phyloP scores from a whole-genome alignment of 164 flowering plant species.

The Vitis amurensis region DNA sequence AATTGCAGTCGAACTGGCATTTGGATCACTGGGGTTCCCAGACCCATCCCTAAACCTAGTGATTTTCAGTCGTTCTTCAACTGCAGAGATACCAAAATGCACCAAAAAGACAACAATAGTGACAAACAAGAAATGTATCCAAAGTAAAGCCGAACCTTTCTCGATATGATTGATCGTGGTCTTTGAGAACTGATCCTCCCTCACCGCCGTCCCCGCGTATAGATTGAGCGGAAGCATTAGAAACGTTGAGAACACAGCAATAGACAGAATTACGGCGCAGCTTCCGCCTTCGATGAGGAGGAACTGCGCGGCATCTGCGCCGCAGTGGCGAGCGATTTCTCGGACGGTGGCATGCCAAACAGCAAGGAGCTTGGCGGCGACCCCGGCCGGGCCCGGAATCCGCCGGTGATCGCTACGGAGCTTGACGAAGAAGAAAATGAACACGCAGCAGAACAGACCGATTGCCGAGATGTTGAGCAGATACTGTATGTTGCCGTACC shows the following conservation, averaged over 20 bases:
- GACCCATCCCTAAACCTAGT: conserved; percentile 89
- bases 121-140: conserved; percentile 85
- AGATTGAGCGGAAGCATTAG: conserved; percentile 77
- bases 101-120: conserved; percentile 63
- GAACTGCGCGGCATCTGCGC: conserved; percentile 96
- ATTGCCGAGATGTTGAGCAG: conserved; percentile 84
- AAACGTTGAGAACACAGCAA: conserved; percentile 46
- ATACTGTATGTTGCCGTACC: conserved; percentile 97
- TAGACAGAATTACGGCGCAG: conserved; percentile 52
- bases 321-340: conserved; percentile 91
- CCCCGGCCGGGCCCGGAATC: conserved; percentile 79
- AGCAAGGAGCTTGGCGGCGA: conserved; percentile 89
- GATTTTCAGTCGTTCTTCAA: conserved; percentile 61
- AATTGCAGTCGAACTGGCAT: conserved; percentile 62
- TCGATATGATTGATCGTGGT: conserved; percentile 78
- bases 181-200: conserved; percentile 81
- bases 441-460: conserved; percentile 70
- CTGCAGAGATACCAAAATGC: conserved; percentile 64
- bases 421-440: conserved; percentile 83
- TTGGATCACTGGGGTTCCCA: conserved; percentile 72
- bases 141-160: conserved; percentile 72
- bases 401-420: conserved; percentile 93
- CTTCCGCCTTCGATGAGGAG: conserved; percentile 90
- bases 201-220: conserved; percentile 57
- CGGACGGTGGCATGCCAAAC: conserved; percentile 95